Conservation (phyloP, 148 eudicot genomes). For the Nepenthes gracilis region DNA sequence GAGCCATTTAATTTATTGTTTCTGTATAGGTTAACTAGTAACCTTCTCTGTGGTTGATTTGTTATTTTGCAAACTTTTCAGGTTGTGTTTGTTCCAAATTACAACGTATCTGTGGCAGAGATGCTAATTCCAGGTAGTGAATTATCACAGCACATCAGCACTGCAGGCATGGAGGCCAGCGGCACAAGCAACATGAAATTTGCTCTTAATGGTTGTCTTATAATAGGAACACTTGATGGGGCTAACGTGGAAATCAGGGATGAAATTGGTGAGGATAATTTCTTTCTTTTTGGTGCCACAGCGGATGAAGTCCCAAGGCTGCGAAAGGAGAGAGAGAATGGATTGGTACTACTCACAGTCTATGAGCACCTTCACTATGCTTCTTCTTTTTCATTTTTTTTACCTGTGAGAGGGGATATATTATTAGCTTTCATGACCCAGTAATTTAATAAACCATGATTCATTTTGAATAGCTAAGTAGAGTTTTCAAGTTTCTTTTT, state of each 20-base stretch:
- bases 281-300: constrained; percentile 95
- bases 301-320: constrained; percentile 88
- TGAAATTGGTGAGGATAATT: constrained; percentile 85
- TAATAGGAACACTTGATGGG: constrained; percentile 92
- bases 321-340: constrained; percentile 87
- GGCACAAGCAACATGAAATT: constrained; percentile 99
- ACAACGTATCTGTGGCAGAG: constrained; percentile 97
- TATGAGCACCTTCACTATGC: neutral
- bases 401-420: neutral
- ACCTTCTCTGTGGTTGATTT: neutral
- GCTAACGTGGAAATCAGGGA: constrained; percentile 97
- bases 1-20: too few species aligned
- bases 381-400: neutral
- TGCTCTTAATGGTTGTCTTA: constrained; percentile 94
- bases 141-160: constrained; percentile 96
- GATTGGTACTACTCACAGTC: constrained; percentile 40
- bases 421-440: too few species aligned
- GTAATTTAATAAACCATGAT: too few species aligned
- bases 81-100: constrained; percentile 94
- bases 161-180: constrained; percentile 99
- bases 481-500: too few species aligned
- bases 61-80: constrained; percentile 16
- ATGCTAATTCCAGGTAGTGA: constrained; percentile 98
- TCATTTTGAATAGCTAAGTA: too few species aligned
- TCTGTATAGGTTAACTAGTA: too few species aligned